These are phyloP conservation scores for Aspergillus heteromorphus DNA, from an alignment of 495 filamentous ascomycete genomes.

Conservation along the genomic window DNA sequence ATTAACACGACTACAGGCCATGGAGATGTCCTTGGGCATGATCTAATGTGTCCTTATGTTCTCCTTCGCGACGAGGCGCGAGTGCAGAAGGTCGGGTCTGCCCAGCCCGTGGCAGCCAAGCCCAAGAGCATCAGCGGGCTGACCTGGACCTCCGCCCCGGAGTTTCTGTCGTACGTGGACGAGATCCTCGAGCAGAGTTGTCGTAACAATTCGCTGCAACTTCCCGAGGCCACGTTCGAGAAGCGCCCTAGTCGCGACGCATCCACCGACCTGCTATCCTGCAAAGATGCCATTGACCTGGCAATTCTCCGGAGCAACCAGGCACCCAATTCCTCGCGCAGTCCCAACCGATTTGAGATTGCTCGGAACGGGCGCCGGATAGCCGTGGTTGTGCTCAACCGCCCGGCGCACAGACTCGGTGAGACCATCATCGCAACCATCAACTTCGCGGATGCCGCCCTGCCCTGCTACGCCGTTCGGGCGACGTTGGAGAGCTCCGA, in stretches of 20 bases:
- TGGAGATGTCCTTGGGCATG: conserved; percentile 70
- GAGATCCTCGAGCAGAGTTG: conserved; percentile 62
- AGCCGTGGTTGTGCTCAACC: conserved; percentile 78
- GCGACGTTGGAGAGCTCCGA: conserved; percentile 74
- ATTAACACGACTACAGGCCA: conserved; percentile 33
- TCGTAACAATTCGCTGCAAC: conserved; percentile 47
- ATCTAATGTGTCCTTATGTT: conserved; percentile 90
- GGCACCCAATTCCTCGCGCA: conserved; percentile 53
- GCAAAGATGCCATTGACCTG: conserved; percentile 84
- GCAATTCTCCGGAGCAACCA: conserved; percentile 79
- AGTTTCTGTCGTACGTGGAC: conserved; percentile 75
- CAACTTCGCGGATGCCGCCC: conserved; percentile 68
- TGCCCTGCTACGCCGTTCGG: conserved; percentile 75
- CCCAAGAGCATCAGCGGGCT: conserved; percentile 35
- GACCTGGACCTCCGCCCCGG: conserved; percentile 40
- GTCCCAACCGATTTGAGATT: conserved; percentile 88
- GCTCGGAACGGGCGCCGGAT: conserved; percentile 81
- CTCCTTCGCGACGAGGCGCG: conserved; percentile 79
- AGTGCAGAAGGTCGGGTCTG: conserved; percentile 31
- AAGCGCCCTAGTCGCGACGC: conserved; percentile 43
- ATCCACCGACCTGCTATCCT: conserved; percentile 39
- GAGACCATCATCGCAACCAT: conserved; percentile 77
- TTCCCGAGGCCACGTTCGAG: conserved; percentile 66
- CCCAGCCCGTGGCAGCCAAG: conserved; percentile 19
- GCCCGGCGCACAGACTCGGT: conserved; percentile 87